Base-by-base conservation (phyloP, 768 basidiomycete genomes). In the Paxillus rubicundulus region DNA sequence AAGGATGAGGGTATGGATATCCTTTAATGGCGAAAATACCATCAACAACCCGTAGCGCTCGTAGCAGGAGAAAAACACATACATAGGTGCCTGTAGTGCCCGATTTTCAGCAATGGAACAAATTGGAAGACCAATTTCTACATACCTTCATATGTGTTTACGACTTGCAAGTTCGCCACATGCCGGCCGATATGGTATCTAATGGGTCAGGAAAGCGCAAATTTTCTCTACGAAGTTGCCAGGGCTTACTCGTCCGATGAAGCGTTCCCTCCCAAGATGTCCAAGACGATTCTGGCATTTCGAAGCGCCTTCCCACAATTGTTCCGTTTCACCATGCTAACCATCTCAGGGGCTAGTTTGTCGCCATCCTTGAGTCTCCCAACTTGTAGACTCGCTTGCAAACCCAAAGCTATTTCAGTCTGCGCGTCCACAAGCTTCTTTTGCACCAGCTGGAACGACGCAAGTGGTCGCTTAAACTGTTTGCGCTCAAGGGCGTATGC, bases 391-490 rank as follows among this genome's bases (percentile, higher is more conserved):
- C 84, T 86, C 6, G 87, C 86, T 39, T 82, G 77, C 21, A 92
- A 73, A 6, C 94, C 92, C 12, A 95, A 75, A 1, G 87, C 82
- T 9, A 85, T 81, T 63, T 97, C 92, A 2, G 86, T 90, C 57
- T 93, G 87, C 12, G 96, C 94, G 58, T 98, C 94, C 3, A 88
- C 93, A 14, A 98, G 79, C 71, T 98, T 98, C 82, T 96, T 96
- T 69, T 98, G 95, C 16, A 98, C 79, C n/a, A 98, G 85, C 70
- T 98, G 96, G 83, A 96, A 98, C 5, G 89, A 88, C 2, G 92
- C 95, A 3, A 98, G 76, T 0, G 94, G 93, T 34, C 87, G 84
- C 20, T 82, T 77, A 74, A 98, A 98, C 70, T 98, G 96, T 43
- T 86, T 81, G 14, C 95, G 81, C 65, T 97, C 91, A 32, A 97